Conservation (phyloP, 1,139 yeast genomes). For the Suhomyces choctaworum region DNA sequence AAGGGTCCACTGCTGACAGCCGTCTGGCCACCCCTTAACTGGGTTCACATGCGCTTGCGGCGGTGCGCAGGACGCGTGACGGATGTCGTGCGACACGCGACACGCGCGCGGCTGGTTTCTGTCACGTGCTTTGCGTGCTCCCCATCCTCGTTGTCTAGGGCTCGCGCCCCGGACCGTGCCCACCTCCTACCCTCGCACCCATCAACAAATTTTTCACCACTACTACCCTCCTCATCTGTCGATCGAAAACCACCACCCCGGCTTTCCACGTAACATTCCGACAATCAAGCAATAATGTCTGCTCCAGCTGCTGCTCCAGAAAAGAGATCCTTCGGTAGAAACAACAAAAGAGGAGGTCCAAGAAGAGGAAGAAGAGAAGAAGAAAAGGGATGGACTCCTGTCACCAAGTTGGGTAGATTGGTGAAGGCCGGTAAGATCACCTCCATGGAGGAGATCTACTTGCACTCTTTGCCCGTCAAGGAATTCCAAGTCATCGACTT, state of each 20-base stretch:
- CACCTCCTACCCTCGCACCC: background rate
- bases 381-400: conserved; percentile 99
- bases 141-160: no score
- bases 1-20: background rate
- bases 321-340: conserved; percentile 66
- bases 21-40: background rate
- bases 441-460: conserved; percentile 96
- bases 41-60: conserved; percentile 2
- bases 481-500: conserved; percentile 98
- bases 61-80: background rate
- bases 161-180: conserved; percentile 14
- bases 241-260: conserved; percentile 91
- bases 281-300: conserved; percentile 58
- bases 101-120: no score
- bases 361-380: conserved; percentile 70
- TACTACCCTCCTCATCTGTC: conserved; percentile 40
- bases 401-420: conserved; percentile 99
- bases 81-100: background rate
- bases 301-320: conserved; percentile 49
- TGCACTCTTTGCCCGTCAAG: conserved; percentile 99
- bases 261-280: conserved; percentile 93
- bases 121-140: no score
- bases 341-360: conserved; percentile 56
- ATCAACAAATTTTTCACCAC: conserved; percentile 15
- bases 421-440: conserved; percentile 98